Evolutionary conservation across 31 red algal genomes (phyloP), one percentile per base, ranked within the genome.

Genomic region (Endocladia muricata): DNA sequence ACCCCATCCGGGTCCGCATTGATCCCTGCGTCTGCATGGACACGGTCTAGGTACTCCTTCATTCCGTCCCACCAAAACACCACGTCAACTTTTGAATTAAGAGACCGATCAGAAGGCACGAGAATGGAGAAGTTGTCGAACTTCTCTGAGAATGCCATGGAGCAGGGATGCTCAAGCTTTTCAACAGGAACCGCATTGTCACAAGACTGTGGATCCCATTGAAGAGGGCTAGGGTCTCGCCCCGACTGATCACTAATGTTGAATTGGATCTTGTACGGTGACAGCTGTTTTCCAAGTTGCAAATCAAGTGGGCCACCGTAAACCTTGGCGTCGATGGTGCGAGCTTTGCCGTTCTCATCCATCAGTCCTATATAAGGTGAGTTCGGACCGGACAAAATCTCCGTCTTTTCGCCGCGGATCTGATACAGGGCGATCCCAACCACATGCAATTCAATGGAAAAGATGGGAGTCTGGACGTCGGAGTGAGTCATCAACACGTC

Each of bases 111-210:
- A 1, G 30, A 28, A 2, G 77, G 77, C 19, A 81, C 49, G 38
- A 47, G 63, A 28, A 81, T 52, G 13, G 62, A 55, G 34, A 81
- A 81, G 35, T 68, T 51, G 3, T 4, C 48, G 37, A 81, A 81
- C 2, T 68, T 36, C 3, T 33, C 33, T 19, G 64, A 81, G 39
- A 81, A 81, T 21, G 77, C 77, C 77, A 81, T 81, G 40, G 77
- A 81, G 49, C 77, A 81, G 33, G 51, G 61, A 35, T 81, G 52
- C 23, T 59, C 48, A 15, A 81, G 55, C 11, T 43, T 36, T 2
- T 42, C n/a, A 1, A 47, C 33, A 8, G n/a, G 9, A 8, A 51
- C 33, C 49, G 30, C 25, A 25, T 70, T 55, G 49, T 44, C 30
- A 52, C 77, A 81, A 21, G 15, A 5, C 19, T 34, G 15, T 31